Base-by-base conservation (phyloP, 306 rosid species). In the Ormosia semicastrata region DNA sequence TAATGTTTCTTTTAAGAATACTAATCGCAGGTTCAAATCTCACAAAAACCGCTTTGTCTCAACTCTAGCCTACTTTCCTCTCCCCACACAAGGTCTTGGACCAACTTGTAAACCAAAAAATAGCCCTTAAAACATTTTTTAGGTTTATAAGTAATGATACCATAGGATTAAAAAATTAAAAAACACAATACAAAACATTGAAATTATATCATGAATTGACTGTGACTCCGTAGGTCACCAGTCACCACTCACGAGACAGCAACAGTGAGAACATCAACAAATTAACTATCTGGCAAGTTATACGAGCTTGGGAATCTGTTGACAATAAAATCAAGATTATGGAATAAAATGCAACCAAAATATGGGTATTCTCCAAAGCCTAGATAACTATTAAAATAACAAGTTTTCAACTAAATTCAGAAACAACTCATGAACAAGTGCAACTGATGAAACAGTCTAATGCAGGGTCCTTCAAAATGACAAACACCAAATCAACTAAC, bases 401-500 rank as follows among this genome's bases (percentile, higher is more conserved):
- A 75, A 34, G 73, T 59, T 66, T 47, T n/a, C 36, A 75, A 17
- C 62, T 57, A 24, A 39, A 46, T 13, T 15, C 2, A 58, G n/a
- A 72, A 72, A 49, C 32, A 33, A 37, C 66, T 17, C 39, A 15
- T 1, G 14, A 71, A 47, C 72, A 37, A 56, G 54, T 9, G 15
- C 63, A 46, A 74, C 62, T 3, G 37, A 12, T 14, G 8, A 43
- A 44, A 54, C 5, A 17, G 60, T n/a, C 36, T 12, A 78, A 8
- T 14, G 41, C 33, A 41, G 52, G n/a, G 18, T 63, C 47, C 47
- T 64, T 39, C 60, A 76, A 36, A 85, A 76, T 46, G 39, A 82
- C 44, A 81, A 67, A 63, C 69, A 80, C 75, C 80, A 56, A 71
- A 40, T 71, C 39, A 62, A 32, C 79, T 41, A 80, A 52, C 49